Conservation (phyloP, 768 basidiomycete species). For the Lyophyllum atratum region DNA sequence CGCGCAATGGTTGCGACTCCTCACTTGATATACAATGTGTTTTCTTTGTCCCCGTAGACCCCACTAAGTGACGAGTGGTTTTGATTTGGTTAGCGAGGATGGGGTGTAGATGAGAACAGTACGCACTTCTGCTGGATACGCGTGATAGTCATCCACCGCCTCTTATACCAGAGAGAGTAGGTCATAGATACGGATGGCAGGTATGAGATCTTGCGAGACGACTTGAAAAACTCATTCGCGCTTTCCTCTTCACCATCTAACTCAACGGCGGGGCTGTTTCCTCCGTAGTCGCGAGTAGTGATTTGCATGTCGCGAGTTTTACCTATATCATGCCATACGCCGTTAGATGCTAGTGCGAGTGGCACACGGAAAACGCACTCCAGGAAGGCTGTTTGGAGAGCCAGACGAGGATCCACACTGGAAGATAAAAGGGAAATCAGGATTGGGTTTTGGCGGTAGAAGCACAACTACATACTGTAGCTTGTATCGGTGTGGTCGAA, state of each 20-base stretch:
- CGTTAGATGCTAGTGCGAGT: neutral
- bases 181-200: constrained; percentile 33
- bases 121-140: constrained; percentile 15
- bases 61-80: constrained; percentile 2
- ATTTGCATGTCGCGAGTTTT: constrained; percentile 50
- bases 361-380: constrained; percentile 36
- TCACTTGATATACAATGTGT: constrained; percentile 19
- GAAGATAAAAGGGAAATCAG: neutral
- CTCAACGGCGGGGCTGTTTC: constrained; percentile 24
- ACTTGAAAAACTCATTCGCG: constrained; percentile 8
- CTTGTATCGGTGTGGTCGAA: constrained; percentile 45
- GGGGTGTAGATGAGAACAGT: neutral
- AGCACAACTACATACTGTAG: constrained; percentile 17
- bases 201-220: constrained; percentile 29
- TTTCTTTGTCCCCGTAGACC: constrained; percentile 13
- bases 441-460: neutral
- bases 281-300: constrained; percentile 35
- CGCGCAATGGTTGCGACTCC: neutral
- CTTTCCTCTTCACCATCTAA: constrained; percentile 29
- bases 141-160: constrained; percentile 29
- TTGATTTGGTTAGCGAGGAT: too few species aligned
- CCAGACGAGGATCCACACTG: constrained; percentile 64
- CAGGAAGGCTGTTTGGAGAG: constrained; percentile 54
- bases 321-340: constrained; percentile 25
- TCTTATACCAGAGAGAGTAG: constrained; percentile 35